These are phyloP conservation scores for Lipomyces starkeyi DNA, from an alignment of 805 yeast species.

Conservation along the genomic window DNA sequence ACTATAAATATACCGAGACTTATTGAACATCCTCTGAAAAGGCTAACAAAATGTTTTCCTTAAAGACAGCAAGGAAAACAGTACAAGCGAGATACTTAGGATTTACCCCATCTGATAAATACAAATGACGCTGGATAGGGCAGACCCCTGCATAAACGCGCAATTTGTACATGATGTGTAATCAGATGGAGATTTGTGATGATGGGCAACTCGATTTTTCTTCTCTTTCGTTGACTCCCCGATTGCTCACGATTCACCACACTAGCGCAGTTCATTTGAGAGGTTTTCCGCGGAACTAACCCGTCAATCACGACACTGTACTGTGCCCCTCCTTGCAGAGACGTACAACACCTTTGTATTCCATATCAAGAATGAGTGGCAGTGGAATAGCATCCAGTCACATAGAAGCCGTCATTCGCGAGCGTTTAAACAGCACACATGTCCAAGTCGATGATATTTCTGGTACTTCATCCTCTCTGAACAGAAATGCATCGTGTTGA, in stretches of 20 bases:
- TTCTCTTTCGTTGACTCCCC: not conserved
- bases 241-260: not conserved
- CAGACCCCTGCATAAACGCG: not conserved
- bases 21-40: not conserved
- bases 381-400: slow-evolving; percentile 43
- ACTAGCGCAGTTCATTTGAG: no score
- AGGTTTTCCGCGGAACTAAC: no score
- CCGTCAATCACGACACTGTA: no score
- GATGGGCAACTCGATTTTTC: not conserved
- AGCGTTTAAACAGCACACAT: slow-evolving; percentile 63
- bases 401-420: slow-evolving; percentile 57
- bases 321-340: no score
- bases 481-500: not conserved
- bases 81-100: not conserved
- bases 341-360: no score
- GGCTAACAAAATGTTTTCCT: not conserved
- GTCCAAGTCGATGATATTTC: slow-evolving; percentile 79
- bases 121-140: not conserved
- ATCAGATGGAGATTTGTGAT: not conserved
- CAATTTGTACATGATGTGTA: not conserved
- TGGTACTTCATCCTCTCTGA: slow-evolving; percentile 37
- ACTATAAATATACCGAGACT: not conserved
- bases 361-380: slow-evolving; percentile 7
- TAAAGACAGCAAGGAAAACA: not conserved
- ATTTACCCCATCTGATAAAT: not conserved